A percentile compares a stretch with the other conserved stretches of the same genome.
phyloP scores from a whole-genome alignment of 1,139 yeast species.

The Suhomyces chickasaworum region DNA sequence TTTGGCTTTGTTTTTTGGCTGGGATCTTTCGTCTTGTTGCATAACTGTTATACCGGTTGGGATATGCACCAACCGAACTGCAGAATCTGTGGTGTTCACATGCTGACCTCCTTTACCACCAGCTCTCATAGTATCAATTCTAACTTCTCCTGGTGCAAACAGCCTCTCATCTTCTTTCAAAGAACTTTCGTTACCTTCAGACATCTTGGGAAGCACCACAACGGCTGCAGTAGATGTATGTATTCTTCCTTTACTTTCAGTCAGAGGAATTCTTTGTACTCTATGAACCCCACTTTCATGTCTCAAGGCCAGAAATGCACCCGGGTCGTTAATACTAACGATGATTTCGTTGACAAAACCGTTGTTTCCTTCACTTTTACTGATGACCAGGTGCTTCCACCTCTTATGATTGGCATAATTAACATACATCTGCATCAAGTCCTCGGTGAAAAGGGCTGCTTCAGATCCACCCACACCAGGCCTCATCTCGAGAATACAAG shows the following conservation, averaged over 20 bases:
- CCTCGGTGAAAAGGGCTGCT: slow-evolving; percentile 83
- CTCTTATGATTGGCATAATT: slow-evolving; percentile 63
- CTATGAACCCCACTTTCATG: slow-evolving; percentile 96
- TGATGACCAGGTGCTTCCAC: slow-evolving; percentile 69
- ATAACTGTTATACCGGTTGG: slow-evolving; percentile 89
- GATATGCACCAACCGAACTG: slow-evolving; percentile 87
- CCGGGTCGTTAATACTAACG: slow-evolving; percentile 69
- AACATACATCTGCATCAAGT: slow-evolving; percentile 78
- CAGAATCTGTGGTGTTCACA: slow-evolving; percentile 96
- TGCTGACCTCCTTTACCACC: slow-evolving; percentile 99
- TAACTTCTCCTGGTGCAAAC: slow-evolving; percentile 83
- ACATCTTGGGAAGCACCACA: slow-evolving; percentile 83
- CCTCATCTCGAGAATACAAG: slow-evolving; percentile 80
- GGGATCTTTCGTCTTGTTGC: slow-evolving; percentile 95
- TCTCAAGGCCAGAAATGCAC: slow-evolving; percentile 71
- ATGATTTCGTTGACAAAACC: slow-evolving; percentile 71
- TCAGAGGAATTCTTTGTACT: slow-evolving; percentile 90
- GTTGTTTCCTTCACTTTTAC: slow-evolving; percentile 66
- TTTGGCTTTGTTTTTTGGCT: slow-evolving; percentile 92
- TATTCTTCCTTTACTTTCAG: slow-evolving; percentile 90
- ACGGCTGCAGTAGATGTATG: slow-evolving; percentile 98
- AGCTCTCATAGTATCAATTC: slow-evolving; percentile 94
- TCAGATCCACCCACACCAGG: slow-evolving; percentile 98
- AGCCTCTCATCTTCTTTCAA: slow-evolving; percentile 65
- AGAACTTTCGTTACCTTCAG: slow-evolving; percentile 57